Evolutionary conservation across 805 yeast genomes (phyloP).

Genomic region (Jamesozyma hellenica): DNA sequence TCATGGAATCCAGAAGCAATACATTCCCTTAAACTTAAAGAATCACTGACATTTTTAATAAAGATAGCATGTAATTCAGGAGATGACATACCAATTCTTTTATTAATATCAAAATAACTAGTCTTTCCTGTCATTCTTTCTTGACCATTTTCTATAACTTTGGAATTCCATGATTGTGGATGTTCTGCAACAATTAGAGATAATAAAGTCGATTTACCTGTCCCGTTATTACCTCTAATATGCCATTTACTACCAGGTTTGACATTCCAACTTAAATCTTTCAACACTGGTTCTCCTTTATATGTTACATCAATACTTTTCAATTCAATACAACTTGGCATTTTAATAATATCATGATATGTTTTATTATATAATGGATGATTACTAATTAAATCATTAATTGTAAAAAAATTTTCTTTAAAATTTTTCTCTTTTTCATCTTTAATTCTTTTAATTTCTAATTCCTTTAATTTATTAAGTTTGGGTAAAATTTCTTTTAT

Average conservation of each 20-base stretch:
- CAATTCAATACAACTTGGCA: conserved; percentile 39
- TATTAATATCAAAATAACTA: conserved; percentile 70
- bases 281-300: conserved; percentile 48
- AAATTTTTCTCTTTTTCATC: neutral
- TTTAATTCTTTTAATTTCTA: conserved; percentile 4
- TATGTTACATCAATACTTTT: conserved; percentile 56
- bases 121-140: conserved; percentile 65
- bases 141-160: conserved; percentile 50
- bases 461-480: conserved; percentile 16
- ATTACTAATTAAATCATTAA: conserved; percentile 15
- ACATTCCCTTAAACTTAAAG: conserved; percentile 43
- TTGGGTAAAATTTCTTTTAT: conserved; percentile 18
- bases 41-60: conserved; percentile 35
- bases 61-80: conserved; percentile 91
- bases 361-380: conserved; percentile 17
- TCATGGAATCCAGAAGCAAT: conserved; percentile 64
- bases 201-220: conserved; percentile 84
- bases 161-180: conserved; percentile 88
- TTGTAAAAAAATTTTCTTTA: conserved; percentile 5
- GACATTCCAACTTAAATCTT: conserved; percentile 56
- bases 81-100: conserved; percentile 72
- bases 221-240: conserved; percentile 78
- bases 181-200: conserved; percentile 87
- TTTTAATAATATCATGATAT: conserved; percentile 7
- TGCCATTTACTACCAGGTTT: conserved; percentile 77